Base-by-base conservation (phyloP, 176 grass and related monocot genomes). In the Dactylis glomerata region DNA sequence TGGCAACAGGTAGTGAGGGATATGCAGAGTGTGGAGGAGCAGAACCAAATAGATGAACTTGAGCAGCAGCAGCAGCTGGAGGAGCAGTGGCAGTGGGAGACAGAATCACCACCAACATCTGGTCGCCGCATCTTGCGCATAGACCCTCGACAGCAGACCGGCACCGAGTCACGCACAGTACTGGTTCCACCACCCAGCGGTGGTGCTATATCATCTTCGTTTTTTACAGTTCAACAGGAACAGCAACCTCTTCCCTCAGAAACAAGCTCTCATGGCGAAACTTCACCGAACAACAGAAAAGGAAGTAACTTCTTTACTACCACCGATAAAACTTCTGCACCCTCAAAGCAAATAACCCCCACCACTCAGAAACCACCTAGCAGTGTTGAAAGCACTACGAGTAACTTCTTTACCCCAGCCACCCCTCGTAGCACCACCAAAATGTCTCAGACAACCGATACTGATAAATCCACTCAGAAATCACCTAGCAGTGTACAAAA, bases 1-100 rank as follows among this genome's bases (percentile, higher is more conserved):
- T 98, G 95, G 95, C 49, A 59, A 16, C 54, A 98, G 71, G 92
- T 93, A 23, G 51, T 85, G 64, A 76, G 13, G n/a, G 64, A 87
- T 68, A 87, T 87, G 82, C 79, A 82, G 82, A 68, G 8, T 1
- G 82, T 90, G 1, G 62, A 89, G 42, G 77, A 91, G 56, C 17
- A 86, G 57, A 73, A 82, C 11, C 69, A 75, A 9, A 74, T 79
- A 78, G 84, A 88, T 49, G 65, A 92, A 45, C 13, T 68, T 42
- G 81, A 90, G 22, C 24, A 66, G 55, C 40, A 87, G 1, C 28
- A 79, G 37, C 11, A 69, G 30, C 23, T 34, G 3, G 45, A 45
- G 80, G 45, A 56, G 86, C 82, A 44, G 36, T 30, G 46, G 78
- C 70, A 85, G 55, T 27, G 73, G 57, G 33, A 65, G 24, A 34